Evolutionary conservation across 257 asterid genomes (phyloP), one percentile per base, ranked within the genome.

Genomic region (Solanum bulbocastanum): DNA sequence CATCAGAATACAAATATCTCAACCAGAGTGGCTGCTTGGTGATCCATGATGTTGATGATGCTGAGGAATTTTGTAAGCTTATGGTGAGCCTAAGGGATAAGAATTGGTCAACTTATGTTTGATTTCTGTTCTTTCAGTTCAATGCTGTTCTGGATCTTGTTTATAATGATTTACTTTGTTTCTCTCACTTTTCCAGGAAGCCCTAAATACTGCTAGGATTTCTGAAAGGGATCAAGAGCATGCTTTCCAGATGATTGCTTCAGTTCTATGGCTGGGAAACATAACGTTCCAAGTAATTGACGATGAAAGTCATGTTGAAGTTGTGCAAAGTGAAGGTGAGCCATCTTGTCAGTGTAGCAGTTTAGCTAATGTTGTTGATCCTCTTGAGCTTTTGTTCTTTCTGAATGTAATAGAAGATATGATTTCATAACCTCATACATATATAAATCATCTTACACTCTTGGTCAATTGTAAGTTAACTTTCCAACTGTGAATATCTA

Each of bases 261-360:
- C 99, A 44, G 96, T 97, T 85, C 89, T 97, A 89, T 97, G 99
- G 99, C 91, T 97, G 90, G 99, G 99, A 86, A 95, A 97, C 93
- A 95, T 96, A 87, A 92, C 98, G 14, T 97, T 97, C 91, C 90
- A 86, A 74, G 98, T 92, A 44, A 90, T 88, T 72, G 96, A 93
- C 94, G 87, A 91, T 79, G 98, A 92, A 91, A 92, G 92, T 91
- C 95, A 93, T 88, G 88, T 93, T 81, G 98, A 96, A 87, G 94
- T 96, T 79, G 95, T 92, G 73, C 89, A 89, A 88, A 93, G 92
- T 92, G 99, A 97, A 97, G 99, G 99, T 97, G 68, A 88, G 75
- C 84, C 89, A n/a, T 65, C 69, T 90, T 39, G 79, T 83, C 87
- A 85, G 69, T 33, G 62, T 52, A 78, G 66, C 85, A 88, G 60